Percentiles rank a stretch among this genome's conserved stretches.
Evolutionary conservation across 2,329 filamentous ascomycete species (phyloP).

Genomic region (Arthrobotrys iridis): DNA sequence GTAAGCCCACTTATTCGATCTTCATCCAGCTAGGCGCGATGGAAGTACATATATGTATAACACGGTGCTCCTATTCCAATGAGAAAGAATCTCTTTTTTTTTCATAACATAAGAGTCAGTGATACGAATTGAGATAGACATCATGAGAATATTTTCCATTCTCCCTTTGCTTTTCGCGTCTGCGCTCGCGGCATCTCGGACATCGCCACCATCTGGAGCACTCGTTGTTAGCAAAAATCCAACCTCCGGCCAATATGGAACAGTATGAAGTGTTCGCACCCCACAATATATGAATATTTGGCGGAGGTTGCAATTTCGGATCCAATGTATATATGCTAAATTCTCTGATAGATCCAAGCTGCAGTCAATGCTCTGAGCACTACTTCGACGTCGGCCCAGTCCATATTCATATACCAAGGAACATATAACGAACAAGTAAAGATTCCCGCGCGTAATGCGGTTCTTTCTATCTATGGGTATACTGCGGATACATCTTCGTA

Average conservation of each 20-base stretch:
- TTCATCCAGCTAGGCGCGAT: background rate
- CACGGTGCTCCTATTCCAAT: no score
- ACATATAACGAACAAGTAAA: slow-evolving; percentile 72
- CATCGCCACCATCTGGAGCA: slow-evolving; percentile 65
- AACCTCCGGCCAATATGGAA: slow-evolving; percentile 63
- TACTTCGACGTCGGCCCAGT: slow-evolving; percentile 65
- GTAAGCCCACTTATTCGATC: no score
- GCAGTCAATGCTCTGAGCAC: slow-evolving; percentile 70
- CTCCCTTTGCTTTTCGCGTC: background rate
- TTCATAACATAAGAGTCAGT: no score
- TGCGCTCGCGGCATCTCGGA: slow-evolving; percentile 60
- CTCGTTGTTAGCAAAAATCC: slow-evolving; percentile 64
- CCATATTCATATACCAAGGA: slow-evolving; percentile 71
- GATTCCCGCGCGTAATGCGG: slow-evolving; percentile 64
- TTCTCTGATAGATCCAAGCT: slow-evolving; percentile 64
- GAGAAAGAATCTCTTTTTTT: background rate
- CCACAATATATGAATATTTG: background rate
- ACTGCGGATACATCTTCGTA: slow-evolving; percentile 68
- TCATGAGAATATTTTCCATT: background rate
- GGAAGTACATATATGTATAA: background rate
- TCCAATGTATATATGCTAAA: background rate
- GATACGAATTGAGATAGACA: background rate
- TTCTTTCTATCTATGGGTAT: slow-evolving; percentile 70
- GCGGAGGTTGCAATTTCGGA: no score
- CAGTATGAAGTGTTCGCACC: slow-evolving; percentile 55